phyloP scores from a whole-genome alignment of 768 basidiomycete species.

The Polyporus arcularius region DNA sequence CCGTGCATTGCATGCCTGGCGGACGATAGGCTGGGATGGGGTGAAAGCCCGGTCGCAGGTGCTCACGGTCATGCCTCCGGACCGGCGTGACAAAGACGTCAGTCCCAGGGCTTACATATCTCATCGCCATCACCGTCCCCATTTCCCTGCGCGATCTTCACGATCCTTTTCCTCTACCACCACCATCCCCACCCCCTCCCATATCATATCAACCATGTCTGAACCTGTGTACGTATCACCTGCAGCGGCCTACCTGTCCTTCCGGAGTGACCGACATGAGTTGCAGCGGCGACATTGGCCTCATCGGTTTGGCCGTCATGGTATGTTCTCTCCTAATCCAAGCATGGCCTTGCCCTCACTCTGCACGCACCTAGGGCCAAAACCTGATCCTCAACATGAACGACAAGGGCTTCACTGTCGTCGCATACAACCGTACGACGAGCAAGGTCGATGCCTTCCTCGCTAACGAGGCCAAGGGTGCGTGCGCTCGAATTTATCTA shows the following conservation, averaged over 20 bases:
- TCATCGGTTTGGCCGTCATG: slow-evolving; percentile 99
- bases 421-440: slow-evolving; percentile 96
- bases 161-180: slow-evolving; percentile 27
- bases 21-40: background rate
- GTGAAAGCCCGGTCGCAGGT: slow-evolving; percentile 13
- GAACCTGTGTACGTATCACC: slow-evolving; percentile 49
- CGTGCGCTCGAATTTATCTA: slow-evolving; percentile 29
- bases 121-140: slow-evolving; percentile 32
- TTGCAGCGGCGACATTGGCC: slow-evolving; percentile 91
- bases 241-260: background rate
- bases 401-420: slow-evolving; percentile 98
- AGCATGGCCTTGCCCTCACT: slow-evolving; percentile 10
- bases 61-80: slow-evolving; percentile 25
- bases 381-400: slow-evolving; percentile 99
- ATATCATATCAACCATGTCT: slow-evolving; percentile 42
- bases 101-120: slow-evolving; percentile 25
- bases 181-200: slow-evolving; percentile 32
- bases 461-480: slow-evolving; percentile 96
- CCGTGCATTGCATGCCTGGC: background rate
- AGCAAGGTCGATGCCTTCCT: slow-evolving; percentile 97
- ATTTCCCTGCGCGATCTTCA: slow-evolving; percentile 11
- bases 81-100: slow-evolving; percentile 30
- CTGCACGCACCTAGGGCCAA: slow-evolving; percentile 65
- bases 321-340: slow-evolving; percentile 44
- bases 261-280: slow-evolving; percentile 23